These are phyloP conservation scores for Bacidia gigantensis DNA, from an alignment of 495 filamentous ascomycete species.

Conservation along the genomic window DNA sequence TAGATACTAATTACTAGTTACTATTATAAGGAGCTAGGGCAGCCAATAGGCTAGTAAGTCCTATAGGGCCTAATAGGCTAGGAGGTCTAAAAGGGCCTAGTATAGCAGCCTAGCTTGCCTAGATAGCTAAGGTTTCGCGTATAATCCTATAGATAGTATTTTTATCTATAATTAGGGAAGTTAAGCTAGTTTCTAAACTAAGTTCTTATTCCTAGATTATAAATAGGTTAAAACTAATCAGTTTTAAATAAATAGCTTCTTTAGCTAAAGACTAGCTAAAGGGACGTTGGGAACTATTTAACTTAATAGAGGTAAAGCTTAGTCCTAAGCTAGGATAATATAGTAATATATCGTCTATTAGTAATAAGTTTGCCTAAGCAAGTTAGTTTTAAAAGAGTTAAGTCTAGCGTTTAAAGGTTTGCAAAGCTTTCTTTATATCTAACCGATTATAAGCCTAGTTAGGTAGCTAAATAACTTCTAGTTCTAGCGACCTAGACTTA, in stretches of 20 bases:
- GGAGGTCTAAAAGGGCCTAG: too few species aligned
- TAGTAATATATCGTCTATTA: not conserved
- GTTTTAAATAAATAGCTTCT: not conserved
- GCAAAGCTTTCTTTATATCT: too few species aligned
- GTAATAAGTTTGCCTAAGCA: not conserved
- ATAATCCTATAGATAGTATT: not conserved
- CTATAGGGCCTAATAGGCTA: slow-evolving; percentile 5
- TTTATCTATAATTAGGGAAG: too few species aligned
- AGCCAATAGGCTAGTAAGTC: not conserved
- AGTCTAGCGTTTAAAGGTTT: not conserved
- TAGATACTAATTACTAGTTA: not conserved
- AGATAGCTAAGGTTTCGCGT: too few species aligned
- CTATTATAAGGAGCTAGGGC: not conserved
- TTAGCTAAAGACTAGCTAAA: not conserved
- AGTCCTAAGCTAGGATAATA: not conserved
- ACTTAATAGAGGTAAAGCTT: not conserved
- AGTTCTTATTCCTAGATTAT: not conserved
- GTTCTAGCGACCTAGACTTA: too few species aligned
- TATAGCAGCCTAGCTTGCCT: too few species aligned
- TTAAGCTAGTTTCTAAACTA: too few species aligned
- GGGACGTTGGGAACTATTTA: not conserved
- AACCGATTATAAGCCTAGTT: too few species aligned
- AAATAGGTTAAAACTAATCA: not conserved
- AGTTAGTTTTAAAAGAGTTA: not conserved
- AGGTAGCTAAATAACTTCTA: too few species aligned